Evolutionary conservation across 2,329 filamentous ascomycete species (phyloP).

Genomic region (Trichoderma oligosporum): DNA sequence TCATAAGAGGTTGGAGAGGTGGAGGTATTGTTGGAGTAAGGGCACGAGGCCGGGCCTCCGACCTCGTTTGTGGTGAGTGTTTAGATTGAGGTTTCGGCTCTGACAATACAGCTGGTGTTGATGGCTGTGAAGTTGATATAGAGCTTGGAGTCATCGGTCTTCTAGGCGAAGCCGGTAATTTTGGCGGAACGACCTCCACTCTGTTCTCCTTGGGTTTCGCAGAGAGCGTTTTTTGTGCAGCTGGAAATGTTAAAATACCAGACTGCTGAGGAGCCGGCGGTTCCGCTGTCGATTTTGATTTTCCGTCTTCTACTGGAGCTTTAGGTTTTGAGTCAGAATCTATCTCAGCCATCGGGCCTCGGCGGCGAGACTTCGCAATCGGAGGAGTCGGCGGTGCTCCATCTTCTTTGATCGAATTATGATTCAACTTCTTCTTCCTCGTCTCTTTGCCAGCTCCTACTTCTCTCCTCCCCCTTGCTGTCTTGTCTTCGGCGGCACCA

Average conservation of each 20-base stretch:
- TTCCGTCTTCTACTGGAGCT: constrained; percentile 13
- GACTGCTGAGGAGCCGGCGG: neutral
- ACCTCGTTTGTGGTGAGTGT: neutral
- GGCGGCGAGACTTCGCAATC: neutral
- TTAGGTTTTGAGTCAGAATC: constrained; percentile 29
- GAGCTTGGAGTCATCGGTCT: constrained; percentile 10
- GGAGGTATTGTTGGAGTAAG: constrained; percentile 22
- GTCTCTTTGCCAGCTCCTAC: neutral
- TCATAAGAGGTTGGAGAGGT: constrained; percentile 22
- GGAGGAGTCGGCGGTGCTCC: constrained; percentile 1
- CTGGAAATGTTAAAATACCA: neutral
- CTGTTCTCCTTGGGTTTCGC: neutral
- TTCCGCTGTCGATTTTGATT: constrained; percentile 19
- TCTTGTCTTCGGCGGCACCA: neutral
- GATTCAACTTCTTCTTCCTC: neutral
- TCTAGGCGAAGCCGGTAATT: neutral
- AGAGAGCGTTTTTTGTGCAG: constrained; percentile 6
- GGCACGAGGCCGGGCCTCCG: neutral
- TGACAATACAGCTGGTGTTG: neutral
- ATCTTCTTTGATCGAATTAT: neutral
- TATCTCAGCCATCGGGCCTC: constrained; percentile 2
- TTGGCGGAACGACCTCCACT: neutral
- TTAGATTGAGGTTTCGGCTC: neutral
- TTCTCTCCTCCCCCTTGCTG: neutral
- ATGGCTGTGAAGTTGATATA: neutral